These are phyloP conservation scores for Lasiosphaeriaceae sp. DNA, from an alignment of 495 filamentous ascomycete genomes.

Conservation along the genomic window DNA sequence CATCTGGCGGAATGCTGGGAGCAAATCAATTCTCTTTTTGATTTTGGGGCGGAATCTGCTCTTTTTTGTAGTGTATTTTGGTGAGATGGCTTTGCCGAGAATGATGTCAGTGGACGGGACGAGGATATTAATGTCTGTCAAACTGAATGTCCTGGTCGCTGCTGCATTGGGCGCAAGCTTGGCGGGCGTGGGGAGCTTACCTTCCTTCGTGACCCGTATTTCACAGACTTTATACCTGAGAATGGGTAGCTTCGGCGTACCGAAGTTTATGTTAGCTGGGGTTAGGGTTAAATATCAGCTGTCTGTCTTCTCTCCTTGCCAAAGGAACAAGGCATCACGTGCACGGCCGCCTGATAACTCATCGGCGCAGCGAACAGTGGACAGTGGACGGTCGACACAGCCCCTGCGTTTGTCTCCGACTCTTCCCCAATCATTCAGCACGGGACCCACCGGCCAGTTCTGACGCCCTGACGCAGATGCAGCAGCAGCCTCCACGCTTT, in stretches of 20 bases:
- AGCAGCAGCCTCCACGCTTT: slow-evolving; percentile 17
- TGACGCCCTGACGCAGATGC: slow-evolving; percentile 31
- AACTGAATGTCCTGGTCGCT: too few relatives aligned
- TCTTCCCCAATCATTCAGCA: slow-evolving; percentile 5
- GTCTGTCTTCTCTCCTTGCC: too few relatives aligned
- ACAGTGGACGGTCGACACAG: too few relatives aligned
- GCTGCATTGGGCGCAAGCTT: too few relatives aligned
- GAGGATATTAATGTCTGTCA: too few relatives aligned
- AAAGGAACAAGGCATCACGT: slow-evolving; percentile 10
- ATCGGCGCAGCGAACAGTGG: too few relatives aligned
- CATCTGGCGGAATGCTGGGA: slow-evolving; percentile 7
- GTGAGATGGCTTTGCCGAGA: neutral
- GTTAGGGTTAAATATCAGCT: too few relatives aligned
- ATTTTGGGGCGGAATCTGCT: neutral
- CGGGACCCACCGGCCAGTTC: slow-evolving; percentile 9
- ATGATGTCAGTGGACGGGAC: slow-evolving; percentile 27
- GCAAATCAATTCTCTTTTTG: neutral
- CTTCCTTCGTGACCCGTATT: too few relatives aligned
- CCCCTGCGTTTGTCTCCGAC: slow-evolving; percentile 14
- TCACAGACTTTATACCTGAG: too few relatives aligned
- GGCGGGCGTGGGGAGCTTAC: too few relatives aligned
- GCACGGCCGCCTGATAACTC: slow-evolving; percentile 9
- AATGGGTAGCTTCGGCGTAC: too few relatives aligned
- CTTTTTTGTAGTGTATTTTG: slow-evolving; percentile 1
- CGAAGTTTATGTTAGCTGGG: too few relatives aligned